These are phyloP conservation scores for Apodospora peruviana DNA, from an alignment of 495 filamentous ascomycete genomes.

Conservation along the genomic window DNA sequence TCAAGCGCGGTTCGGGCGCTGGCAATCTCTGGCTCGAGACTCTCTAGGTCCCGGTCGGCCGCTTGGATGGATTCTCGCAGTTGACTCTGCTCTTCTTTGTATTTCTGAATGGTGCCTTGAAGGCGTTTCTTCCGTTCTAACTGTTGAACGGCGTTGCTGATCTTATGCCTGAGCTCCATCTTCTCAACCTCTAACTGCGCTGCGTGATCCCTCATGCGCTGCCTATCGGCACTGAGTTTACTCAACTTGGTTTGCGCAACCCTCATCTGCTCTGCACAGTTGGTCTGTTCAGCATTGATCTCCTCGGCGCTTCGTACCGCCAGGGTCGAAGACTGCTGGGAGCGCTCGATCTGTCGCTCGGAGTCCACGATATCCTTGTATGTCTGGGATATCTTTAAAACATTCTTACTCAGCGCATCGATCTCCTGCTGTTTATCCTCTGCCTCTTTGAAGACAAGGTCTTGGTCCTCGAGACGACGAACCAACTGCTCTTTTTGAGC, in stretches of 20 bases:
- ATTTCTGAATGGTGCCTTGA: conserved; percentile 62
- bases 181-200: conserved; percentile 65
- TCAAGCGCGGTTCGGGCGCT: conserved; percentile 69
- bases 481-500: conserved; percentile 55
- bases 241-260: conserved; percentile 54
- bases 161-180: conserved; percentile 61
- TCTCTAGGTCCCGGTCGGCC: conserved; percentile 64
- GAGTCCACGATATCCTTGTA: conserved; percentile 63
- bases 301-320: conserved; percentile 67
- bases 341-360: conserved; percentile 63
- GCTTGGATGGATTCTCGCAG: conserved; percentile 62
- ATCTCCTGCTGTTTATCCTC: conserved; percentile 64
- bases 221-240: conserved; percentile 62
- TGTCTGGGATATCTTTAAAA: conserved; percentile 68
- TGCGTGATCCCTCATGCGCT: conserved; percentile 61
- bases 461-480: conserved; percentile 65
- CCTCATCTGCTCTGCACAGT: conserved; percentile 61
- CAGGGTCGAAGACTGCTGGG: conserved; percentile 63
- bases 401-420: conserved; percentile 68
- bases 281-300: conserved; percentile 69
- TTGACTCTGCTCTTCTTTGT: conserved; percentile 58
- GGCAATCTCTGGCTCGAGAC: conserved; percentile 63
- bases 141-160: conserved; percentile 63
- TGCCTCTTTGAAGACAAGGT: conserved; percentile 59
- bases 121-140: conserved; percentile 72